These are phyloP conservation scores for Yamadazyma sp. DNA, from an alignment of 1,139 yeast genomes.

Conservation along the genomic window DNA sequence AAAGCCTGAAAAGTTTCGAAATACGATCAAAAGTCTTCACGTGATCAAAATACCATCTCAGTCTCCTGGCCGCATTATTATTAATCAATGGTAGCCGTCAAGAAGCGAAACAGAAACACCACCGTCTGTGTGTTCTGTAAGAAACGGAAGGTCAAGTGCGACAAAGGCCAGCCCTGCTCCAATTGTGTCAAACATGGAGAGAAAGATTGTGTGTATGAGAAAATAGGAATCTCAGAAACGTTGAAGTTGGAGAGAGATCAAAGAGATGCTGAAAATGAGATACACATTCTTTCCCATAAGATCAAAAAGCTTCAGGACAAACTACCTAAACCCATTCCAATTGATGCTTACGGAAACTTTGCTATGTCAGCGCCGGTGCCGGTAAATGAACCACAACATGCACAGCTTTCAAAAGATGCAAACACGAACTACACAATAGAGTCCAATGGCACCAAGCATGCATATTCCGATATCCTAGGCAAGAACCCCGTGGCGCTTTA, in stretches of 20 bases:
- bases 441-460: too few relatives aligned
- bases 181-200: constrained; percentile 38
- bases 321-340: neutral
- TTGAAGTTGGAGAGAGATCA: constrained; percentile 6
- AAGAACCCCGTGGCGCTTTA: constrained; percentile 12
- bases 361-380: neutral
- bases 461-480: constrained; percentile 9
- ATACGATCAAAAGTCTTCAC: too few relatives aligned
- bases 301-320: constrained; percentile 7
- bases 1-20: too few relatives aligned
- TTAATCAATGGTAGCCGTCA: too few relatives aligned
- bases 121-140: constrained; percentile 42
- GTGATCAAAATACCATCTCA: too few relatives aligned
- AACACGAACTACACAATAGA: neutral
- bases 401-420: neutral
- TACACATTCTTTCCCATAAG: constrained; percentile 8
- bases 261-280: constrained; percentile 9
- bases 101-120: constrained; percentile 30
- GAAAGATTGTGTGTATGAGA: constrained; percentile 25
- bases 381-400: too few relatives aligned
- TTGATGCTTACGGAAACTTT: neutral
- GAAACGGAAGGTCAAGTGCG: constrained; percentile 41
- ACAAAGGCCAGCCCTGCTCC: constrained; percentile 41
- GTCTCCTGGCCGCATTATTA: too few relatives aligned
- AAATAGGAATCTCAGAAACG: constrained; percentile 11